A percentile compares a stretch with the other conserved stretches of the same genome.
Conservation (phyloP, 331 rosid species). For the Acacia pycnantha region DNA sequence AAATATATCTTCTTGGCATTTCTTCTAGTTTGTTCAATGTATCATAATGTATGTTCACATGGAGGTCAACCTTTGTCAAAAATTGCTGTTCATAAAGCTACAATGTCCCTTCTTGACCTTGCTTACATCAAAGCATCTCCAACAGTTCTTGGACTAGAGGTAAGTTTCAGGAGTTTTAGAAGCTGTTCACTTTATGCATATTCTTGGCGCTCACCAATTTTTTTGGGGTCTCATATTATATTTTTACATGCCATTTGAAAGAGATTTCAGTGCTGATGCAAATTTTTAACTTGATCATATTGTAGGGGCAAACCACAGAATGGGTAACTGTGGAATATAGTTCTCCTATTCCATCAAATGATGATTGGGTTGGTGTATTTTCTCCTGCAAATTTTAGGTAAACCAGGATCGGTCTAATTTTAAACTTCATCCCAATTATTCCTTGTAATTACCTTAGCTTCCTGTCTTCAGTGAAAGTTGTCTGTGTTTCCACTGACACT, state of each 20-base stretch:
- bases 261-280: conserved; percentile 10
- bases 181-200: not conserved
- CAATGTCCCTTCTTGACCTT: conserved; percentile 44
- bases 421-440: conserved; percentile 1
- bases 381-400: conserved; percentile 92
- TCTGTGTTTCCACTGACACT: not conserved
- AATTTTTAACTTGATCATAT: conserved; percentile 1
- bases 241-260: not conserved
- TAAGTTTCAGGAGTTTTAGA: conserved; percentile 28
- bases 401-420: not conserved
- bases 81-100: conserved; percentile 55
- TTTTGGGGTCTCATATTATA: not conserved
- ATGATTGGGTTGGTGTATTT: conserved; percentile 90
- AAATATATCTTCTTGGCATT: conserved; percentile 36
- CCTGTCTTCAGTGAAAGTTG: not conserved
- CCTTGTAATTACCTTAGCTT: not conserved
- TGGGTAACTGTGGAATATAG: conserved; percentile 58
- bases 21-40: conserved; percentile 36
- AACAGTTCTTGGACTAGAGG: conserved; percentile 68
- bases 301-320: conserved; percentile 61
- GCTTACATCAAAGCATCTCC: conserved; percentile 67
- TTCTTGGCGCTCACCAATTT: not conserved
- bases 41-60: conserved; percentile 49
- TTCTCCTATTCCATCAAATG: conserved; percentile 65
- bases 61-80: conserved; percentile 71